Base-by-base conservation (phyloP, 2,329 filamentous ascomycete genomes). In the Nothophoma quercina region DNA sequence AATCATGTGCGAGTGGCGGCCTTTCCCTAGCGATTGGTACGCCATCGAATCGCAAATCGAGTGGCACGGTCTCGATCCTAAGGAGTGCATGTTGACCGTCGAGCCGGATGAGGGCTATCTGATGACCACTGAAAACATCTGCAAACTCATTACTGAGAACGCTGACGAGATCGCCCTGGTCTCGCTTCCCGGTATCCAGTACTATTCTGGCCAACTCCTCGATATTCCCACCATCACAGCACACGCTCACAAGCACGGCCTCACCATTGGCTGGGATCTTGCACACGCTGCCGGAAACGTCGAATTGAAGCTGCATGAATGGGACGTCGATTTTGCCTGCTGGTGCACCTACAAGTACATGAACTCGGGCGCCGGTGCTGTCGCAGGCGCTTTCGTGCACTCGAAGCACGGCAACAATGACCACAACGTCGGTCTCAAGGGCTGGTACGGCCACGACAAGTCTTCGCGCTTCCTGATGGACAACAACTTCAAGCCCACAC, bases 281-380 rank as follows among this genome's bases (percentile, higher is more conserved):
- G 91, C 91, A 0, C 91, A 96, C 72, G 90, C 91, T 0, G 89
- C 85, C 12, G 92, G 92, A 19, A 96, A 96, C 67, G 89, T 95
- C 3, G 85, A 89, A 46, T 76, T 96, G 7, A 76, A 80, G 50
- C 81, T 96, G 15, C 91, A 96, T 74, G 90, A 93, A 61, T 96
- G 92, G 91, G 82, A 89, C 60, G 91, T 96, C 22, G 92, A 96
- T 72, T 96, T 96, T 65, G 91, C 92, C 4, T 90, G 84, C 50
- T 96, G 92, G 92, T 96, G 92, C 75, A 93, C 87, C 3, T 96
- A 96, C 81, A 96, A 96, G 78, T 96, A 96, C 77, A 83, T 96
- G 71, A 96, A 96, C 69, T 85, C 87, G 9, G 92, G 92, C 0
- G 90, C 92, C 0, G 92, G 92, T 4, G 82, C 87, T 9, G 93